A percentile compares a stretch with the other conserved stretches of the same genome.
phyloP scores from a whole-genome alignment of 768 basidiomycete genomes.

The Mycena olivaceomarginata region DNA sequence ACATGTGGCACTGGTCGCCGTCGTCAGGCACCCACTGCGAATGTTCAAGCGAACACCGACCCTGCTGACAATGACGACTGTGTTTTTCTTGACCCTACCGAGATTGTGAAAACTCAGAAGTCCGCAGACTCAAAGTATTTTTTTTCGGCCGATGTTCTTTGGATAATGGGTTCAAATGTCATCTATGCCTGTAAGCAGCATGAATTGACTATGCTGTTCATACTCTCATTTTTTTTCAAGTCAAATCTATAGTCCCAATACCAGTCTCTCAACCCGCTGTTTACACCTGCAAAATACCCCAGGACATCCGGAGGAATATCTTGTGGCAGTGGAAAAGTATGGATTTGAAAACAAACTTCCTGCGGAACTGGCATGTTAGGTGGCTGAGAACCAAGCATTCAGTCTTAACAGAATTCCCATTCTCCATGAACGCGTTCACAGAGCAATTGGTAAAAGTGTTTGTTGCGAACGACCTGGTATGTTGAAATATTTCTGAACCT shows the following conservation, averaged over 20 bases:
- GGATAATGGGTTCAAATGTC: slow-evolving; percentile 4
- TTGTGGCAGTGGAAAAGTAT: slow-evolving; percentile 1
- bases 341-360: slow-evolving; percentile 2
- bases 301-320: slow-evolving; percentile 4
- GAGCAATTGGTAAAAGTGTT: slow-evolving; percentile 8
- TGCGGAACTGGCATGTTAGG: not conserved
- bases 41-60: not conserved
- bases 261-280: not conserved
- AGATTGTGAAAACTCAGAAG: slow-evolving; percentile 9
- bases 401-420: slow-evolving; percentile 7
- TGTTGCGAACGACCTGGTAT: slow-evolving; percentile 8
- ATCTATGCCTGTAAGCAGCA: not conserved
- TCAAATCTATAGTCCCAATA: slow-evolving; percentile 6
- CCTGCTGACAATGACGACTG: not conserved
- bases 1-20: not conserved
- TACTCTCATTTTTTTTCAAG: slow-evolving; percentile 4
- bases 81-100: slow-evolving; percentile 9
- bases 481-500: slow-evolving; percentile 6
- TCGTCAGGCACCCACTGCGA: not conserved
- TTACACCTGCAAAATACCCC: slow-evolving; percentile 7
- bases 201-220: slow-evolving; percentile 11
- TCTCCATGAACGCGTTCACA: slow-evolving; percentile 6
- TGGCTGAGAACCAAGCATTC: not conserved
- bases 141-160: not conserved
- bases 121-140: slow-evolving; percentile 6